Percentiles rank a stretch among this genome's conserved stretches.
These are phyloP conservation scores for Boletus huronensis DNA, from an alignment of 768 basidiomycete genomes.

Conservation along the genomic window DNA sequence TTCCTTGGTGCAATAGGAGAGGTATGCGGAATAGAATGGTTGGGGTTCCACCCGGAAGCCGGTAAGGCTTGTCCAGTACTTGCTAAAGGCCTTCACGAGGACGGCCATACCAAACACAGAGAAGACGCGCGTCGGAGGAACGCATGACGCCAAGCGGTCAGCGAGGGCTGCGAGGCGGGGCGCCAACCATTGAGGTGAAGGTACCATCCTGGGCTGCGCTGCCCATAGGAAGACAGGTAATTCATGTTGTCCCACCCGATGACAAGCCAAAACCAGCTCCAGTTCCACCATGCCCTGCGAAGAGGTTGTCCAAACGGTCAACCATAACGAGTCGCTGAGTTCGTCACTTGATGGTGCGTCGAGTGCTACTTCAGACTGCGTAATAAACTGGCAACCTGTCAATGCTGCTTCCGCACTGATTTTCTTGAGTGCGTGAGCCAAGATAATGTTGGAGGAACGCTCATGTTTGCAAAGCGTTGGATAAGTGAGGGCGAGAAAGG, in stretches of 20 bases:
- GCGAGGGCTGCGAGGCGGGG: constrained; percentile 37
- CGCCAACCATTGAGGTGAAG: constrained; percentile 28
- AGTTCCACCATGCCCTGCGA: constrained; percentile 32
- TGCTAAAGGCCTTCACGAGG: constrained; percentile 42
- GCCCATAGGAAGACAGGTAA: constrained; percentile 55
- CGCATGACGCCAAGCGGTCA: constrained; percentile 35
- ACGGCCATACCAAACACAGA: constrained; percentile 46
- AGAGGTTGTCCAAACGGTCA: constrained; percentile 44
- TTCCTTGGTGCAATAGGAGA: constrained; percentile 41
- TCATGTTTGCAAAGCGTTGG: constrained; percentile 44
- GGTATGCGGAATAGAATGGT: constrained; percentile 51
- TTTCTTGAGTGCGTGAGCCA: constrained; percentile 48
- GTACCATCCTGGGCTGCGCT: constrained; percentile 25
- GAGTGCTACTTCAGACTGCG: constrained; percentile 32
- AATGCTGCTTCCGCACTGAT: constrained; percentile 37
- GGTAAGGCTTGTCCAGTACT: constrained; percentile 42
- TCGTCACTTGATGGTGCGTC: constrained; percentile 23
- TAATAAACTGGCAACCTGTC: constrained; percentile 36
- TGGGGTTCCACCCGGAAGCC: constrained; percentile 36
- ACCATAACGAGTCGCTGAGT: constrained; percentile 40
- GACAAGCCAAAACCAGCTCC: constrained; percentile 47
- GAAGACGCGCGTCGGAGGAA: constrained; percentile 45
- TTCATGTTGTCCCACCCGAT: constrained; percentile 40
- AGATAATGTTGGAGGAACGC: constrained; percentile 49
- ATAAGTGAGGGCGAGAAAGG: constrained; percentile 41